Percentiles rank a stretch among this genome's conserved stretches.
These are phyloP conservation scores for Globomyces pollinis-pini DNA, from an alignment of 192 early-diverging fungal genomes.

Conservation along the genomic window DNA sequence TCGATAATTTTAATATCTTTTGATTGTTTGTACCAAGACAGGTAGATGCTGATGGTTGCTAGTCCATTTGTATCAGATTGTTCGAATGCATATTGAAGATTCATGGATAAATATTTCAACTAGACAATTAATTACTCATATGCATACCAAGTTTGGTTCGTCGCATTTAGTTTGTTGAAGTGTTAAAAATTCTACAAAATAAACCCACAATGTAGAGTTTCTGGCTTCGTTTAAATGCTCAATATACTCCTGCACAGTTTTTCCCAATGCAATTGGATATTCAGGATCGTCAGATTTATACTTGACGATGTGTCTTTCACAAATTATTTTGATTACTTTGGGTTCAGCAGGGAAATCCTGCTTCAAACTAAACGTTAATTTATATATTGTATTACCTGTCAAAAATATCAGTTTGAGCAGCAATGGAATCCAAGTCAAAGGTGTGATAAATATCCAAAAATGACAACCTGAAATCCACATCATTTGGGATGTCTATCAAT, in stretches of 20 bases:
- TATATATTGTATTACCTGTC: slow-evolving; percentile 5
- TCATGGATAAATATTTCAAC: slow-evolving; percentile 42
- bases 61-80: slow-evolving; percentile 30
- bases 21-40: slow-evolving; percentile 33
- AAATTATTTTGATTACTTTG: slow-evolving; percentile 45
- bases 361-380: slow-evolving; percentile 4
- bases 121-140: neutral
- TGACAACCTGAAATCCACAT: slow-evolving; percentile 65
- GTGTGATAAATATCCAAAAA: slow-evolving; percentile 58
- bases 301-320: slow-evolving; percentile 43
- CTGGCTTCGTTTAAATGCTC: slow-evolving; percentile 22
- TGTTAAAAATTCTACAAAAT: slow-evolving; percentile 54
- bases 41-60: slow-evolving; percentile 44
- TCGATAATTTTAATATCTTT: slow-evolving; percentile 26
- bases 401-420: slow-evolving; percentile 34
- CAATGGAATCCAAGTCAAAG: slow-evolving; percentile 44
- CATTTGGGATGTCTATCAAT: no score
- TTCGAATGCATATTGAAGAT: slow-evolving; percentile 46
- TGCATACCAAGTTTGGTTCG: slow-evolving; percentile 47
- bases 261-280: slow-evolving; percentile 38
- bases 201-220: neutral
- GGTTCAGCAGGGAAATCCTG: slow-evolving; percentile 56
- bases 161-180: slow-evolving; percentile 30
- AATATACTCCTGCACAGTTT: slow-evolving; percentile 46
- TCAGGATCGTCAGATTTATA: slow-evolving; percentile 33